Evolutionary conservation across 768 basidiomycete genomes (phyloP).

Genomic region (Hysterangium stoloniferum): DNA sequence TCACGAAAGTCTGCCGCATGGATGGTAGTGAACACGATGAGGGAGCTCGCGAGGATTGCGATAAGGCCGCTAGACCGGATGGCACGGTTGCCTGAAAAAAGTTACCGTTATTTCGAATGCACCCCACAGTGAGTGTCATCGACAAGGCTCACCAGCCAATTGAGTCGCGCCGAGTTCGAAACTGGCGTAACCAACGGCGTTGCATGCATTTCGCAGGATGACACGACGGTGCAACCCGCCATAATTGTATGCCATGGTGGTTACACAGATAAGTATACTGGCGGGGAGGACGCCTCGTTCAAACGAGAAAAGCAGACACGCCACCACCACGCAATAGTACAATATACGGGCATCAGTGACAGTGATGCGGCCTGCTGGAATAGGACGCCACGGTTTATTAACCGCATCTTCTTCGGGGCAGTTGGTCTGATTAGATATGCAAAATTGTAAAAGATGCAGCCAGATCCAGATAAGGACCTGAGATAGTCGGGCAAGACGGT

Average conservation of each 20-base stretch:
- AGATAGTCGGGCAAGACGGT: not conserved
- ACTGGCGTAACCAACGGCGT: slow-evolving; percentile 9
- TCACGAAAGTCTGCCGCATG: slow-evolving; percentile 31
- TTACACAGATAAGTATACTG: slow-evolving; percentile 9
- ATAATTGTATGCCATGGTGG: slow-evolving; percentile 8
- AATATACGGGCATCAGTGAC: slow-evolving; percentile 6
- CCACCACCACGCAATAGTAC: slow-evolving; percentile 12
- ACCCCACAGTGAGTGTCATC: not conserved
- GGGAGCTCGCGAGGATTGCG: slow-evolving; percentile 21
- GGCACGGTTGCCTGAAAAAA: not conserved
- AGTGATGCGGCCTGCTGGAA: slow-evolving; percentile 25
- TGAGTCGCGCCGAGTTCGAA: slow-evolving; percentile 11
- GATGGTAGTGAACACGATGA: slow-evolving; percentile 29
- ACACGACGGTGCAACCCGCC: slow-evolving; percentile 6
- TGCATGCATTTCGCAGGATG: slow-evolving; percentile 8
- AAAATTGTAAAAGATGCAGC: slow-evolving; percentile 25
- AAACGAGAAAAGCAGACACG: slow-evolving; percentile 21
- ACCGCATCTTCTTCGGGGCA: slow-evolving; percentile 21
- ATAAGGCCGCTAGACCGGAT: slow-evolving; percentile 10
- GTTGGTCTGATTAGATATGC: slow-evolving; percentile 25
- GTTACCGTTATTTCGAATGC: not conserved
- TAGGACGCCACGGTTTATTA: slow-evolving; percentile 27
- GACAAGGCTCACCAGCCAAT: slow-evolving; percentile 1
- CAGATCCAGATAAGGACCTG: slow-evolving; percentile 23
- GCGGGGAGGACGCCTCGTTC: slow-evolving; percentile 7